phyloP scores from a whole-genome alignment of 2,329 filamentous ascomycete species.

The Akanthomyces uredinophilus region DNA sequence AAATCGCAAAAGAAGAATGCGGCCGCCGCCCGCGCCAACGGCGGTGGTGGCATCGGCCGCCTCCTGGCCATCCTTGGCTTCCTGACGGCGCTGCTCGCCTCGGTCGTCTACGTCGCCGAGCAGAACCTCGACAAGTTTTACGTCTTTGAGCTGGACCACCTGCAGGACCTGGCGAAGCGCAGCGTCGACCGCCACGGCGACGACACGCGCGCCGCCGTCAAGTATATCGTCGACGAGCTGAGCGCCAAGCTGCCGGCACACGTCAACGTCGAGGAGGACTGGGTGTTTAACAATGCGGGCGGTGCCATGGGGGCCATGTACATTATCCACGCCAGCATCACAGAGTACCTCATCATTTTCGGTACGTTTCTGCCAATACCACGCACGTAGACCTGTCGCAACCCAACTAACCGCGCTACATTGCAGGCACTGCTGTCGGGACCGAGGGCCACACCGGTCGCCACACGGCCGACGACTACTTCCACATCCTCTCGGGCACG shows the following conservation, averaged over 20 bases:
- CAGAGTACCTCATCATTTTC: conserved; percentile 88
- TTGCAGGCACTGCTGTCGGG: conserved; percentile 61
- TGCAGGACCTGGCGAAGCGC: conserved; percentile 63
- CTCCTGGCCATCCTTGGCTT: conserved; percentile 47
- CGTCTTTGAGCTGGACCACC: conserved; percentile 64
- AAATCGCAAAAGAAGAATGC: conserved; percentile 12
- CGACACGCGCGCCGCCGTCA: conserved; percentile 64
- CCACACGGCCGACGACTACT: conserved; percentile 91
- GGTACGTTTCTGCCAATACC: too few species aligned
- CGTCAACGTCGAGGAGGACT: conserved; percentile 70
- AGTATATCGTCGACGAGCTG: conserved; percentile 66
- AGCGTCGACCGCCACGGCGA: conserved; percentile 67
- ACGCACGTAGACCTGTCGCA: too few species aligned
- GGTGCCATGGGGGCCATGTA: conserved; percentile 92
- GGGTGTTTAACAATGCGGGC: conserved; percentile 89
- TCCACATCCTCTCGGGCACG: conserved; percentile 78
- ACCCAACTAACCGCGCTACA: too few species aligned
- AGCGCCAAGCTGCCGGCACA: conserved; percentile 44
- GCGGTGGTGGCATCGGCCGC: conserved; percentile 25
- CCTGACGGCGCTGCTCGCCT: conserved; percentile 49
- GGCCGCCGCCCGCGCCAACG: background rate
- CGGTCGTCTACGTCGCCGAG: conserved; percentile 52
- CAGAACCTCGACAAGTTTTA: conserved; percentile 61
- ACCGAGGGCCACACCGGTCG: conserved; percentile 86
- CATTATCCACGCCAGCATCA: conserved; percentile 82